Percentiles rank a stretch among this genome's conserved stretches.
Evolutionary conservation across 768 basidiomycete species (phyloP).

Genomic region (Agrocybe chaxingu): DNA sequence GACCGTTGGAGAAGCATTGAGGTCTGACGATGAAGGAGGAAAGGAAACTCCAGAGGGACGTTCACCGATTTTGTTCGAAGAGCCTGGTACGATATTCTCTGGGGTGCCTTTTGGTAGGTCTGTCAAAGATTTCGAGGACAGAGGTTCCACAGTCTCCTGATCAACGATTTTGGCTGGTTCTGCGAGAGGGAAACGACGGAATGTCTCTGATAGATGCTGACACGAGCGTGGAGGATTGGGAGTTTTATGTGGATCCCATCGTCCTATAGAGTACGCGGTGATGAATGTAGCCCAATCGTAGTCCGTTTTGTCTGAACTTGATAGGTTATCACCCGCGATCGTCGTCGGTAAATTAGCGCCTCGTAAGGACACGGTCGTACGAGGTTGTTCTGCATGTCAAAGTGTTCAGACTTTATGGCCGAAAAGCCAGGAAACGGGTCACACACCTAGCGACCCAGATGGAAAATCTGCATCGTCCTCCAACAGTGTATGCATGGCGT

Average conservation of each 20-base stretch:
- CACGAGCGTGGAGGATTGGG: constrained; percentile 52
- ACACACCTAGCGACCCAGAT: background rate
- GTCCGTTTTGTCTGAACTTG: constrained; percentile 18
- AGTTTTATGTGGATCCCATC: constrained; percentile 75
- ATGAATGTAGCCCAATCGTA: constrained; percentile 77
- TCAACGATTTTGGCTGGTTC: too few species aligned
- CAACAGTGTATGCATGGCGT: constrained; percentile 9
- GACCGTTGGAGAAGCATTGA: constrained; percentile 9
- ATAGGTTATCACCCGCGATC: background rate
- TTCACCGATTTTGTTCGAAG: constrained; percentile 2
- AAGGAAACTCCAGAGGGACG: constrained; percentile 8
- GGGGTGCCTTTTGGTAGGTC: constrained; percentile 1
- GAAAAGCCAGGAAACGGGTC: too few species aligned
- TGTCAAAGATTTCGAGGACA: background rate
- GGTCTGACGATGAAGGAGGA: constrained; percentile 10
- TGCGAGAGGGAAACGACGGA: constrained; percentile 19
- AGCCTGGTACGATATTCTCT: background rate
- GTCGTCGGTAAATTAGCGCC: background rate
- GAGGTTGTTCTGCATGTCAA: too few species aligned
- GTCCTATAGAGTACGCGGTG: constrained; percentile 69
- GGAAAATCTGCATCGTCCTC: constrained; percentile 10
- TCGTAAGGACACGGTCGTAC: too few species aligned
- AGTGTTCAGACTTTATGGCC: too few species aligned
- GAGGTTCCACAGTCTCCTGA: too few species aligned
- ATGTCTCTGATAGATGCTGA: constrained; percentile 10